Evolutionary conservation across 108 stramenopile species (phyloP).

Genomic region (Seminavis robusta): DNA sequence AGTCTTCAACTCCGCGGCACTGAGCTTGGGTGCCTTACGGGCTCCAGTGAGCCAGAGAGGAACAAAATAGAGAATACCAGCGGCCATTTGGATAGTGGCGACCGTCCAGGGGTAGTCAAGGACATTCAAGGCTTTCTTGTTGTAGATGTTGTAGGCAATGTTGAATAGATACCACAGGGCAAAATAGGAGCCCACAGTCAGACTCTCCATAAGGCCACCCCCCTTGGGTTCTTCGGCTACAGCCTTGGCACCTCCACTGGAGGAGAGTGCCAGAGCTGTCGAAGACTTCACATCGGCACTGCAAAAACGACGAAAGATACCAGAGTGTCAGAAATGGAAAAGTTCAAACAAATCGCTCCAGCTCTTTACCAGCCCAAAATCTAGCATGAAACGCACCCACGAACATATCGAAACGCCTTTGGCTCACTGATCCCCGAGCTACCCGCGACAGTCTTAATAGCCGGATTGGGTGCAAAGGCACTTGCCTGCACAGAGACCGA

Average conservation of each 20-base stretch:
- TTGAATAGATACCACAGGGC: slow-evolving; percentile 98
- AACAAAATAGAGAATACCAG: slow-evolving; percentile 87
- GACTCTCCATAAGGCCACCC: slow-evolving; percentile 54
- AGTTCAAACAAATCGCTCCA: too few species aligned
- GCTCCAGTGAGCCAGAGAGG: slow-evolving; percentile 85
- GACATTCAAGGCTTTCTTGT: slow-evolving; percentile 91
- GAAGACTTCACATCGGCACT: slow-evolving; percentile 24
- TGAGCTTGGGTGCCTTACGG: slow-evolving; percentile 92
- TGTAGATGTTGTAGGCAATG: slow-evolving; percentile 99
- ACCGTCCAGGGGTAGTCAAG: slow-evolving; percentile 93
- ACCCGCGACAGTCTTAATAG: too few species aligned
- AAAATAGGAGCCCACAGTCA: slow-evolving; percentile 89
- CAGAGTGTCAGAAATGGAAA: too few species aligned
- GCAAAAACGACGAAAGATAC: too few species aligned
- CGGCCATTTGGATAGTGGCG: slow-evolving; percentile 94
- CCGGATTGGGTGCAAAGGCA: too few species aligned
- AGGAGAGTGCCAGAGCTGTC: slow-evolving; percentile 60
- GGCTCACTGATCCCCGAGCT: too few species aligned
- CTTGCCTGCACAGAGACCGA: too few species aligned
- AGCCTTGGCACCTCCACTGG: slow-evolving; percentile 51
- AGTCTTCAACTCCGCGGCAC: slow-evolving; percentile 76
- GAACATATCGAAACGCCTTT: too few species aligned
- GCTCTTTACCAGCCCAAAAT: too few species aligned
- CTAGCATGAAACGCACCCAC: too few species aligned
- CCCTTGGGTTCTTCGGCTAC: slow-evolving; percentile 36